phyloP scores from a whole-genome alignment of 441 rosid genomes.

The Daphne laureola region DNA sequence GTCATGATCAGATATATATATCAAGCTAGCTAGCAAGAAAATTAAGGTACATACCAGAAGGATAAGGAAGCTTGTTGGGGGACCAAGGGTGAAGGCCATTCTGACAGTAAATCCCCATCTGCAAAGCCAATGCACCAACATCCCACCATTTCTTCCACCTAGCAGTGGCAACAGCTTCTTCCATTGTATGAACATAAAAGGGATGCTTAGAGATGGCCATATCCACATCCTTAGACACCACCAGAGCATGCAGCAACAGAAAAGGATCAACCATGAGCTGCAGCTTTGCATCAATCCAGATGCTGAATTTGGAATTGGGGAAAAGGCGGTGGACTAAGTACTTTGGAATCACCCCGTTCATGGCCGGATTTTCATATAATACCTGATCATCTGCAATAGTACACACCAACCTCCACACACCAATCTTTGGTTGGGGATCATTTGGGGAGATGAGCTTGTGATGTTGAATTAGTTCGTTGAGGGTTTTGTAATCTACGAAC shows the following conservation, averaged over 20 bases:
- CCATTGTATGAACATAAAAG: constrained; percentile 57
- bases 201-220: constrained; percentile 85
- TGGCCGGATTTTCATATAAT: constrained; percentile 56
- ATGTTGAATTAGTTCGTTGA: constrained; percentile 28
- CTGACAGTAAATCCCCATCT: constrained; percentile 88
- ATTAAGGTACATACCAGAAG: constrained; percentile 46
- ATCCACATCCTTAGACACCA: constrained; percentile 46
- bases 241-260: constrained; percentile 59
- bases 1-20: too few relatives aligned
- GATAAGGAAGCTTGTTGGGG: constrained; percentile 55
- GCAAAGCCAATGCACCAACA: constrained; percentile 48
- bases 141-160: constrained; percentile 94
- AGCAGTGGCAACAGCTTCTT: constrained; percentile 92
- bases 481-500: constrained; percentile 68
- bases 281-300: constrained; percentile 85
- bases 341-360: constrained; percentile 86
- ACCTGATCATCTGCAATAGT: constrained; percentile 13
- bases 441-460: constrained; percentile 37
- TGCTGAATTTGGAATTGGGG: constrained; percentile 71
- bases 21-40: too few relatives aligned
- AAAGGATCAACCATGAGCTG: constrained; percentile 81
- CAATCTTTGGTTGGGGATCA: constrained; percentile 24
- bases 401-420: constrained; percentile 60
- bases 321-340: constrained; percentile 72
- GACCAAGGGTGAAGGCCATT: constrained; percentile 84